Percentiles rank a stretch among this genome's conserved stretches.
phyloP scores from a whole-genome alignment of 495 filamentous ascomycete species.

The Hypoxylon subgilvum region DNA sequence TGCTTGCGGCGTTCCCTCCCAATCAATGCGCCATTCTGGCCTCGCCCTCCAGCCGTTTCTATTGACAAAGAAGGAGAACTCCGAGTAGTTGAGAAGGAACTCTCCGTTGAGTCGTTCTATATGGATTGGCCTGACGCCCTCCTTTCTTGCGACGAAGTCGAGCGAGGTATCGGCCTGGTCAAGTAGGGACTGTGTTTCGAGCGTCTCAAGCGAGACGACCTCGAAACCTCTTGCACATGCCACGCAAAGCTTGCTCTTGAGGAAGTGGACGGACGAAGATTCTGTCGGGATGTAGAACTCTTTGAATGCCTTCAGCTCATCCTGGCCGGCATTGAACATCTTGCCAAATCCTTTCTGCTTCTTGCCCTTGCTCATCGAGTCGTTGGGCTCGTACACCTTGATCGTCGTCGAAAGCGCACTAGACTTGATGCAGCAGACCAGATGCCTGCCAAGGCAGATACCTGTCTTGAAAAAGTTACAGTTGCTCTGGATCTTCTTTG shows the following conservation, averaged over 20 bases:
- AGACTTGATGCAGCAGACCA: constrained; percentile 94
- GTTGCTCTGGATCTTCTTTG: constrained; percentile 97
- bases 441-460: constrained; percentile 89
- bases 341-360: constrained; percentile 91
- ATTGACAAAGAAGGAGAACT: constrained; percentile 99
- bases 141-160: constrained; percentile 91
- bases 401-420: constrained; percentile 89
- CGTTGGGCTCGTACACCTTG: constrained; percentile 97
- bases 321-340: constrained; percentile 92
- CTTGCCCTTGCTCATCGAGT: constrained; percentile 82
- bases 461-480: constrained; percentile 98
- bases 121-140: constrained; percentile 93
- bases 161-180: constrained; percentile 98
- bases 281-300: constrained; percentile 99
- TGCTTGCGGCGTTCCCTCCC: constrained; percentile 89
- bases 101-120: constrained; percentile 96
- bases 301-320: constrained; percentile 95
- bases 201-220: constrained; percentile 93
- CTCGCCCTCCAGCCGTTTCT: constrained; percentile 95
- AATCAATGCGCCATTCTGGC: constrained; percentile 95
- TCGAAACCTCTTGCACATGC: constrained; percentile 96
- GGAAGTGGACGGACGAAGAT: constrained; percentile 94
- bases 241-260: constrained; percentile 94
- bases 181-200: constrained; percentile 94
- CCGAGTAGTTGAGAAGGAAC: constrained; percentile 96